Conservation (phyloP, 2,329 filamentous ascomycete genomes). For the Pestalotiopsis sp. region DNA sequence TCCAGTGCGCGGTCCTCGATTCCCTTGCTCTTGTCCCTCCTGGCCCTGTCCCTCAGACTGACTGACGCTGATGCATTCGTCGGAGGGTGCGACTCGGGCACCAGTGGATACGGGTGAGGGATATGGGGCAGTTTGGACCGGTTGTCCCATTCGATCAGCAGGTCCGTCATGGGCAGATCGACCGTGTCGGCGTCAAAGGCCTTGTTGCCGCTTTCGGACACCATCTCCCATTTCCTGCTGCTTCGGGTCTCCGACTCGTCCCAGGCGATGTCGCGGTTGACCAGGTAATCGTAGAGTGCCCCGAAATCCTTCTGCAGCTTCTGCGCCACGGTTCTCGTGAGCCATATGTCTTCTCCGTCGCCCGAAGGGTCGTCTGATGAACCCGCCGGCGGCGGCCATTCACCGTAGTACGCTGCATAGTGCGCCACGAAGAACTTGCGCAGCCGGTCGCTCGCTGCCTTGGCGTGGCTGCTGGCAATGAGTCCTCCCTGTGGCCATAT, state of each 20-base stretch:
- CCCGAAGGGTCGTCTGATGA: slow-evolving; percentile 24
- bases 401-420: slow-evolving; percentile 58
- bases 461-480: slow-evolving; percentile 40
- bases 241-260: slow-evolving; percentile 63
- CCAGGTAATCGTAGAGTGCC: slow-evolving; percentile 70
- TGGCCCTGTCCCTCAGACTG: slow-evolving; percentile 28
- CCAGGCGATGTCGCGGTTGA: slow-evolving; percentile 69
- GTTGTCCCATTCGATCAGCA: slow-evolving; percentile 68
- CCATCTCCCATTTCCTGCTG: slow-evolving; percentile 68
- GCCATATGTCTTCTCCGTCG: slow-evolving; percentile 56
- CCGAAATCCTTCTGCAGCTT: slow-evolving; percentile 68
- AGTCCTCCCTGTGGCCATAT: slow-evolving; percentile 55
- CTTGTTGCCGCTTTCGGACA: slow-evolving; percentile 46
- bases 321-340: slow-evolving; percentile 60
- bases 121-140: slow-evolving; percentile 66
- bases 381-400: slow-evolving; percentile 60
- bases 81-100: slow-evolving; percentile 55
- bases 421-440: slow-evolving; percentile 62
- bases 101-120: slow-evolving; percentile 67
- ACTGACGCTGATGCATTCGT: slow-evolving; percentile 13
- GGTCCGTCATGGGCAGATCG: slow-evolving; percentile 67
- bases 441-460: slow-evolving; percentile 60
- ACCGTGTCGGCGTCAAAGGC: slow-evolving; percentile 51
- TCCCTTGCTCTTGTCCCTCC: slow-evolving; percentile 26
- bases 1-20: slow-evolving; percentile 38